Conservation (phyloP, 192 early-diverging fungal species). For the Coemansia sp. region DNA sequence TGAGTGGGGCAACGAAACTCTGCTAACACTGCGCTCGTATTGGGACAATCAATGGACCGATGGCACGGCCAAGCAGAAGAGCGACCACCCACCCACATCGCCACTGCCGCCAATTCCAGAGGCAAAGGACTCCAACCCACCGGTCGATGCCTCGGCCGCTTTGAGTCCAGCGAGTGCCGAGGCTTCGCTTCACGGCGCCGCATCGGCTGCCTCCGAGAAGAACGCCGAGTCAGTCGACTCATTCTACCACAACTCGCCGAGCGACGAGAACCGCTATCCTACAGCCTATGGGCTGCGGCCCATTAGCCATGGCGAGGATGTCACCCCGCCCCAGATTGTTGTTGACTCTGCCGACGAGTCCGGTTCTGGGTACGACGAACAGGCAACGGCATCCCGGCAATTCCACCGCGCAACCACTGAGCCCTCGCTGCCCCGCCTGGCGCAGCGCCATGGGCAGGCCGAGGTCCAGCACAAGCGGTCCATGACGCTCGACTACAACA, state of each 20-base stretch:
- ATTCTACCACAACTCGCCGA: conserved; percentile 17
- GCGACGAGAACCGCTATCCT: conserved; percentile 9
- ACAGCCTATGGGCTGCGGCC: conserved; percentile 22
- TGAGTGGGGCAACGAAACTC: conserved; percentile 42
- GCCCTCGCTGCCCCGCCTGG: not conserved
- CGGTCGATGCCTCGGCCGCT: not conserved
- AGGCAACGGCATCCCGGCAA: not conserved
- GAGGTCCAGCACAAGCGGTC: not conserved
- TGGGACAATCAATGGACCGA: conserved; percentile 22
- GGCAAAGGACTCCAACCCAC: not conserved
- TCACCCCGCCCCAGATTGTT: not conserved
- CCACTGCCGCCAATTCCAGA: conserved; percentile 4
- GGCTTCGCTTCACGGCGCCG: not conserved
- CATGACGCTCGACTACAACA: too few relatives aligned
- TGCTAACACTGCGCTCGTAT: conserved; percentile 31
- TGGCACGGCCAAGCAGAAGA: not conserved
- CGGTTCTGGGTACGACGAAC: not conserved
- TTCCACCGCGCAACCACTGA: conserved; percentile 1
- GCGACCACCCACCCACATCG: conserved; percentile 1
- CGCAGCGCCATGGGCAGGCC: not conserved
- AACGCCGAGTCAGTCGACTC: conserved; percentile 9
- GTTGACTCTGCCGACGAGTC: not conserved
- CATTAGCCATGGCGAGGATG: not conserved
- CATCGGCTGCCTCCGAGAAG: not conserved
- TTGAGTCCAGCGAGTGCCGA: not conserved